Base-by-base conservation (phyloP, 345 rosid species). In the Lumnitzera racemosa region DNA sequence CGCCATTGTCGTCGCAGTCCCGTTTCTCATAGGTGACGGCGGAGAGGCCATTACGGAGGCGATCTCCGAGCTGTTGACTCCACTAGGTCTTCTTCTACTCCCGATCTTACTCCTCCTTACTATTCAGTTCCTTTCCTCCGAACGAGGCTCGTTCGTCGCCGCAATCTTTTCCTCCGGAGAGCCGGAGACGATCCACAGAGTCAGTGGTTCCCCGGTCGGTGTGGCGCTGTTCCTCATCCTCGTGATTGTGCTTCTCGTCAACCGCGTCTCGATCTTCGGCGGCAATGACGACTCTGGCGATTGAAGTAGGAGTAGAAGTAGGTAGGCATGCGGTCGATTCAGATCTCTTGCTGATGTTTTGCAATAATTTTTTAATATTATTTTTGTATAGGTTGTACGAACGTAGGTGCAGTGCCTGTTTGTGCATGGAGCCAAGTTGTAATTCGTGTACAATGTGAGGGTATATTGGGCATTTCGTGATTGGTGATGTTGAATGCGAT, bases 61-160 rank as follows among this genome's bases (percentile, higher is more conserved):
- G 47, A 81, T 89, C 36, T 59, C 96, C 1, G 96, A 92, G 75
- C 82, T 85, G 4, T 63, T 92, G 0, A 87, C 85, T 57, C 98
- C 98, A 0, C 63, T 91, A 1, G 95, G 96, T 14, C 96, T 91
- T 57, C 82, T 89, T 2, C 82, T 91, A 17, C 58, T 89, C 10
- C 95, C 96, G 17, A 75, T 91, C 41, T 12, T 78, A 43, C 89
- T 91, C 14, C 90, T 91, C 51, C 75, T 89, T 58, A 63, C 81
- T 6, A 91, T 91, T 47, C 98, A 82, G 80, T 91, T 91, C 52
- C 88, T 89, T 63, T 87, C 96, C 17, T 89, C 98, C 11, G 90
- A 83, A 23, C 87, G 83, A 12, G 90, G 84, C 70, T 79, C 95
- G 0, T 79, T 82, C 23, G 72, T 89, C 20, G 71, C 84, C 47